phyloP scores from a whole-genome alignment of 2,329 filamentous ascomycete genomes.

The Aspergillus sergii region DNA sequence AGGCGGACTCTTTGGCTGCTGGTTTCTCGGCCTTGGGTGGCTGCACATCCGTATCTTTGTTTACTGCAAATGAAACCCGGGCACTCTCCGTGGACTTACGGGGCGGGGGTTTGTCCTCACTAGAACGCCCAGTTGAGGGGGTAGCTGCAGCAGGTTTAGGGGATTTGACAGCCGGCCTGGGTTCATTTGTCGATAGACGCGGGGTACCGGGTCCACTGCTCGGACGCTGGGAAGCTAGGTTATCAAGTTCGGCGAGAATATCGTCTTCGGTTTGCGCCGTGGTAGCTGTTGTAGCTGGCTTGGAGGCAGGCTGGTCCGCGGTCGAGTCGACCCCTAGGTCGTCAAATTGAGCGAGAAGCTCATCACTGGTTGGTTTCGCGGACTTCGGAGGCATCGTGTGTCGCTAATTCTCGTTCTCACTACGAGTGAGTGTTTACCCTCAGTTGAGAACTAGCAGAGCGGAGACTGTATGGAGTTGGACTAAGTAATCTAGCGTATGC shows the following conservation, averaged over 20 bases:
- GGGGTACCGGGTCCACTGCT: constrained; percentile 79
- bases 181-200: constrained; percentile 56
- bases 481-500: neutral
- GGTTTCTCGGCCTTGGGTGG: constrained; percentile 46
- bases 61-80: constrained; percentile 69
- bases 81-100: constrained; percentile 80
- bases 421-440: neutral
- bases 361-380: constrained; percentile 49
- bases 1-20: constrained; percentile 47
- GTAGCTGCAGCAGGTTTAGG: constrained; percentile 53
- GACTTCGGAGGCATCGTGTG: constrained; percentile 39
- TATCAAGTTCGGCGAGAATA: constrained; percentile 84
- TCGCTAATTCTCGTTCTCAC: constrained; percentile 8
- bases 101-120: constrained; percentile 64
- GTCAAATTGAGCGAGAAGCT: constrained; percentile 54
- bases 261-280: constrained; percentile 62
- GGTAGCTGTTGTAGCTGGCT: constrained; percentile 25
- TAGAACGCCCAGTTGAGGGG: constrained; percentile 53
- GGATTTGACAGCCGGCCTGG: constrained; percentile 55
- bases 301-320: constrained; percentile 30
- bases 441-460: neutral
- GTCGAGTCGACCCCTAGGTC: constrained; percentile 45
- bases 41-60: constrained; percentile 63
- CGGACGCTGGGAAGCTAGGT: constrained; percentile 71
- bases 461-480: neutral